Evolutionary conservation across 352 stramenopile species (phyloP).

Genomic region (Phytopythium kandeliae): DNA sequence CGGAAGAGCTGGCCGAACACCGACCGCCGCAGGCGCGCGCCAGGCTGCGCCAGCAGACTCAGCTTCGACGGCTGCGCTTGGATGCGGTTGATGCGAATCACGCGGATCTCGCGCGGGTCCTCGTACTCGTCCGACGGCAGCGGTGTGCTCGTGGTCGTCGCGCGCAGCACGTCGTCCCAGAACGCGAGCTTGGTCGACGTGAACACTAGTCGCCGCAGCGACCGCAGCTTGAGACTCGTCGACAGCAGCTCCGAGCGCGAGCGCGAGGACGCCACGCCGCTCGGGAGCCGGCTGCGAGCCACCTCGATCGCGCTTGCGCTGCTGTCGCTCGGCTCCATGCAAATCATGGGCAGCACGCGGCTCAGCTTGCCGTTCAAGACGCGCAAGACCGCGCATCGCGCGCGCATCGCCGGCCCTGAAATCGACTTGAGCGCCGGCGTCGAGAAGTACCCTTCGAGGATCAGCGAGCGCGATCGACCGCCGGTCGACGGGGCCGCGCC

Average conservation of each 20-base stretch:
- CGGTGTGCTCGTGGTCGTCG: conserved; percentile 95
- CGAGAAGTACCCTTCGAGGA: conserved; percentile 70
- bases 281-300: neutral
- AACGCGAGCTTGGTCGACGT: conserved; percentile 92
- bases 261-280: neutral
- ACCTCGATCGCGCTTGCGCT: conserved; percentile 51
- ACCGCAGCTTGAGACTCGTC: conserved; percentile 68
- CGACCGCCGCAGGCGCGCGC: conserved; percentile 85
- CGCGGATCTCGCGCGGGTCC: conserved; percentile 95
- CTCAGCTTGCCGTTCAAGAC: conserved; percentile 90
- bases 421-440: conserved; percentile 56
- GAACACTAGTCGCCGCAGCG: conserved; percentile 77
- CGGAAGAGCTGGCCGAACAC: conserved; percentile 98
- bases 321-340: conserved; percentile 54
- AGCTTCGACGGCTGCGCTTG: conserved; percentile 86
- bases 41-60: conserved; percentile 82
- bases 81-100: conserved; percentile 97
- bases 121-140: conserved; percentile 99
- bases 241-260: conserved; percentile 51
- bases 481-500: neutral
- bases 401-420: conserved; percentile 75
- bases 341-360: conserved; percentile 79
- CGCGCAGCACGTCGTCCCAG: conserved; percentile 91
- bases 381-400: conserved; percentile 87
- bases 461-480: conserved; percentile 32